These are phyloP conservation scores for Fusarium anthophilum DNA, from an alignment of 2,329 filamentous ascomycete species.

Conservation along the genomic window DNA sequence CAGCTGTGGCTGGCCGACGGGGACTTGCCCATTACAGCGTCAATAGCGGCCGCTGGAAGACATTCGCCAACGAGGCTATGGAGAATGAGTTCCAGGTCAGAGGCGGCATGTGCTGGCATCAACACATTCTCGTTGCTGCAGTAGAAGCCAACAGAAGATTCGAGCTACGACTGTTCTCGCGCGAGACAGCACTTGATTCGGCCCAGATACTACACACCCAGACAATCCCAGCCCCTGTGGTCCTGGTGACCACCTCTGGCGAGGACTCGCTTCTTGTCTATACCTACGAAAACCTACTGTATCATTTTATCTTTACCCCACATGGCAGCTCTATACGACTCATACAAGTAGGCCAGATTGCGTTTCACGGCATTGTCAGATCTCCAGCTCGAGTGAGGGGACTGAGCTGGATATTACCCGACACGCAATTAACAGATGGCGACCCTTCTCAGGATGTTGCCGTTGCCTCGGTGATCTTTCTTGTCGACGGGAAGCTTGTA, in stretches of 20 bases:
- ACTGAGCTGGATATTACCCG: constrained; percentile 94
- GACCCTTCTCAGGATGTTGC: constrained; percentile 96
- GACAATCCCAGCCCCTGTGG: constrained; percentile 83
- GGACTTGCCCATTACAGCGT: constrained; percentile 96
- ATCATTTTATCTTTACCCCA: constrained; percentile 90
- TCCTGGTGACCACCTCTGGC: constrained; percentile 87
- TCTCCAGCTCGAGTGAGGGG: constrained; percentile 92
- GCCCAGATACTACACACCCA: constrained; percentile 80
- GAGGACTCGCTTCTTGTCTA: constrained; percentile 96
- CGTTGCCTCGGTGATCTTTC: constrained; percentile 89
- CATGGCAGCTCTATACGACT: constrained; percentile 76
- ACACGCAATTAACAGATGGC: constrained; percentile 86
- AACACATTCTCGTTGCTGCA: constrained; percentile 91
- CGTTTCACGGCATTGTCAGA: constrained; percentile 94
- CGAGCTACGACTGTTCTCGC: constrained; percentile 90
- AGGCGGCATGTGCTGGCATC: constrained; percentile 98
- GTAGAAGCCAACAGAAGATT: constrained; percentile 86
- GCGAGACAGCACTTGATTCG: constrained; percentile 81
- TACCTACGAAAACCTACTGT: constrained; percentile 94
- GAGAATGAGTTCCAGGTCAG: constrained; percentile 93
- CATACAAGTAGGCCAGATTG: constrained; percentile 96
- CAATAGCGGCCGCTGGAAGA: constrained; percentile 94
- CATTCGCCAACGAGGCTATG: constrained; percentile 80
- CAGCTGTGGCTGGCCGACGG: constrained; percentile 92
- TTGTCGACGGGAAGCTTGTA: constrained; percentile 98